These are phyloP conservation scores for Aureobasidium sp. DNA, from an alignment of 2,329 filamentous ascomycete species.

Conservation along the genomic window DNA sequence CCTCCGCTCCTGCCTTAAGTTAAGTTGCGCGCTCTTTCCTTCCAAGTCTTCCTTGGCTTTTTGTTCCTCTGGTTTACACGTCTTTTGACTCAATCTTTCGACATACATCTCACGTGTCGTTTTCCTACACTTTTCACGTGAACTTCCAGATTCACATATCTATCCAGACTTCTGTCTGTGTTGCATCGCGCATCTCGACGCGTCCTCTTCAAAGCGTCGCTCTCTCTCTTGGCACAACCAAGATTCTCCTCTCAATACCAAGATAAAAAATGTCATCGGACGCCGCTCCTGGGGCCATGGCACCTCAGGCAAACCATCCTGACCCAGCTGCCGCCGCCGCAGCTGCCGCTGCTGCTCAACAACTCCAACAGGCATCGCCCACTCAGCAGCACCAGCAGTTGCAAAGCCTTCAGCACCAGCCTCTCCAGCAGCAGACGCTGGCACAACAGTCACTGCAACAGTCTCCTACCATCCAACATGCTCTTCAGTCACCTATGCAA, in stretches of 20 bases:
- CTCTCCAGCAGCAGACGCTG: not conserved
- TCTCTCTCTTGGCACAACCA: not conserved
- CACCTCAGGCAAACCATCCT: not conserved
- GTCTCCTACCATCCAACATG: slow-evolving; percentile 12
- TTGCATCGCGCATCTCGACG: not conserved
- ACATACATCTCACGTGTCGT: not conserved
- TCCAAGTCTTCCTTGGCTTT: not conserved
- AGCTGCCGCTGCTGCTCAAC: slow-evolving; percentile 10
- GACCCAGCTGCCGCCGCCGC: slow-evolving; percentile 5
- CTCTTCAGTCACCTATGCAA: slow-evolving; percentile 11
- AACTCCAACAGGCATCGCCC: slow-evolving; percentile 8
- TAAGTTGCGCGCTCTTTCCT: not conserved
- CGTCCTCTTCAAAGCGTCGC: not conserved
- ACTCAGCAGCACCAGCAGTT: slow-evolving; percentile 8
- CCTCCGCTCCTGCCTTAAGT: not conserved
- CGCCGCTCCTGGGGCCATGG: not conserved
- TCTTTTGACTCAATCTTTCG: not conserved
- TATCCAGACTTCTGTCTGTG: not conserved
- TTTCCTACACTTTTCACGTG: not conserved
- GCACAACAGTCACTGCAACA: slow-evolving; percentile 6
- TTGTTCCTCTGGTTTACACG: not conserved
- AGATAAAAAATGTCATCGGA: no score
- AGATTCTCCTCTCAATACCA: not conserved
- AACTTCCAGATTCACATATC: not conserved
- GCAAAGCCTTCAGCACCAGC: slow-evolving; percentile 6